These are phyloP conservation scores for Phytomonas sp. DNA, from an alignment of 208 protist genomes.

Conservation along the genomic window DNA sequence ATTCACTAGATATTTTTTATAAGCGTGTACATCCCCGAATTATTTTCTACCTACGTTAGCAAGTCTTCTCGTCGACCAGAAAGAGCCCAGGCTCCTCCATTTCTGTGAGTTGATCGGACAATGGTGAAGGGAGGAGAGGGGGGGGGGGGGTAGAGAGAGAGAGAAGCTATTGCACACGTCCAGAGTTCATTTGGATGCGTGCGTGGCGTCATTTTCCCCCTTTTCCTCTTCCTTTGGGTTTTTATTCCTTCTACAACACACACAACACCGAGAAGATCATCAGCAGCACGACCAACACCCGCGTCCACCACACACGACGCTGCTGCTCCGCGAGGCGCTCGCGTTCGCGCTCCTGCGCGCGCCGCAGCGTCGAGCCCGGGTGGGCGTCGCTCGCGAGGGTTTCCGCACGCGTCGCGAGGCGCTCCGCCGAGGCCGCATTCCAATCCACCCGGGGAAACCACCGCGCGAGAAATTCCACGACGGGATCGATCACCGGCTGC, in stretches of 20 bases:
- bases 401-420: constrained; percentile 39
- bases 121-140: no score
- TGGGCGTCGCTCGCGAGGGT: constrained; percentile 51
- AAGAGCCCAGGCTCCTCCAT: no score
- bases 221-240: no score
- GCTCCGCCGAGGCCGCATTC: constrained; percentile 48
- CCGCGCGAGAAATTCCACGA: constrained; percentile 33
- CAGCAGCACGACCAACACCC: constrained; percentile 49
- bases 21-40: no score
- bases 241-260: constrained; percentile 27
- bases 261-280: constrained; percentile 59
- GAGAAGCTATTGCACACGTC: no score
- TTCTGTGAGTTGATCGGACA: no score
- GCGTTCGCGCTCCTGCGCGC: constrained; percentile 19
- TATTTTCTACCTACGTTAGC: no score
- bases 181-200: no score
- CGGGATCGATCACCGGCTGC: constrained; percentile 58
- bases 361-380: constrained; percentile 27
- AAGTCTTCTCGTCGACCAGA: no score
- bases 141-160: not conserved
- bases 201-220: no score
- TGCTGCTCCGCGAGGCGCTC: constrained; percentile 28
- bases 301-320: constrained; percentile 53
- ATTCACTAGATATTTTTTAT: no score
- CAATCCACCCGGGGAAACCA: constrained; percentile 70